A percentile compares a stretch with the other conserved stretches of the same genome.
phyloP scores from a whole-genome alignment of 306 rosid species.

The Begonia peltatifolia region DNA sequence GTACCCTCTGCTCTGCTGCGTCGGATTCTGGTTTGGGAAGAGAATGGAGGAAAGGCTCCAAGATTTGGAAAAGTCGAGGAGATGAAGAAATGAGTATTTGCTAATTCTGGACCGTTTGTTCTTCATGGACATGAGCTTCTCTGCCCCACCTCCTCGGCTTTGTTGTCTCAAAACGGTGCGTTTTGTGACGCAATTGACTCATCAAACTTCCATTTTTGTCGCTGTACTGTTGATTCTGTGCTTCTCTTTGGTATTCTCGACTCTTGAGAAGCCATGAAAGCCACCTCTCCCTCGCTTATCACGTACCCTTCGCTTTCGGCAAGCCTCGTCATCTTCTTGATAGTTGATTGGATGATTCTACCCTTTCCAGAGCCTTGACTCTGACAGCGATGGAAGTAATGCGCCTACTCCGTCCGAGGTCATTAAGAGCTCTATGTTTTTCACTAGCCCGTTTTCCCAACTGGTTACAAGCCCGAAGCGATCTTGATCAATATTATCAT shows the following conservation, averaged over 20 bases:
- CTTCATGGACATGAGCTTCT: background rate
- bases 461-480: slow-evolving; percentile 35
- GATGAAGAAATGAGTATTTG: background rate
- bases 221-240: background rate
- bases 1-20: background rate
- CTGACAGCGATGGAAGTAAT: slow-evolving; percentile 41
- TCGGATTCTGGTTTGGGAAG: background rate
- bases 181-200: too few species aligned
- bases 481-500: slow-evolving; percentile 46
- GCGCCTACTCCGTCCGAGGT: slow-evolving; percentile 50
- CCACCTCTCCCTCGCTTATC: slow-evolving; percentile 12
- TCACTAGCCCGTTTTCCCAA: slow-evolving; percentile 50
- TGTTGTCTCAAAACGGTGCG: too few species aligned
- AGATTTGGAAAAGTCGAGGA: background rate
- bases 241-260: background rate
- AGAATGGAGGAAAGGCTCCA: too few species aligned
- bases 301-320: slow-evolving; percentile 12
- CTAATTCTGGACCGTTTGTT: background rate
- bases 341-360: slow-evolving; percentile 22
- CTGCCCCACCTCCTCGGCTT: too few species aligned
- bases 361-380: slow-evolving; percentile 49
- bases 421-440: slow-evolving; percentile 56
- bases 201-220: too few species aligned
- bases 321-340: slow-evolving; percentile 15
- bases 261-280: slow-evolving; percentile 5